Evolutionary conservation across 148 eudicot genomes (phyloP), one percentile per base, ranked within the genome.

Genomic region (Talinum fruticosum): DNA sequence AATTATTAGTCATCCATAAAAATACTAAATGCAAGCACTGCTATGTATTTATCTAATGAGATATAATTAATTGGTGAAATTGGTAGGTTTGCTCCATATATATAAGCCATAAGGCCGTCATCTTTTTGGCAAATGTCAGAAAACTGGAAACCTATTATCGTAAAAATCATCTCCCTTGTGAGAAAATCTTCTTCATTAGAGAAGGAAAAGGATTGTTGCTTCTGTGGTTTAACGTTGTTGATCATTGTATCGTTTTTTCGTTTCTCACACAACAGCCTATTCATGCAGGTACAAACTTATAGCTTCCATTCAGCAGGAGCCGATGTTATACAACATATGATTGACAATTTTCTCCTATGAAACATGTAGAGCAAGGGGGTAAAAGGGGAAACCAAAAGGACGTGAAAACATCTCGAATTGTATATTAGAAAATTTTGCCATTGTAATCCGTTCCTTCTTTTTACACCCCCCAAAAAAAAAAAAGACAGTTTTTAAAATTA

Each of bases 251-350:
- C 15, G 35, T 45, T 75, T 26, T 45, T 68, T 68, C 15, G 35
- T 45, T 75, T 26, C 54, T 68, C 44, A 77, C 29, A 3, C 47
- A 44, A 41, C n/a, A n/a, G 24, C 30, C 34, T 2, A 24, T 32
- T 49, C 15, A 23, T 79, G 75, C 80, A 88, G 90, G 90, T 88
- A 28, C 80, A 86, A 81, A 78, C 79, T 26, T 72, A 76, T 29
- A 77, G 79, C 29, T 1, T 82, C 10, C 83, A 81, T 84, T 78
- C 86, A 66, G 76, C 82, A 47, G 90, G 90, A 45, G 82, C 88
- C 14, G 90, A 88, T 82, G 88, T 88, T 32, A 81, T 88, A 73
- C 84, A 80, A 79, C 90, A 88, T 68, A 80, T 85, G 85, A 75
- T 86, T 36, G 90, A 88, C 88, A 88, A 86, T 78, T 88, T 86